Conservation (phyloP, 768 basidiomycete genomes). For the Amanita rimosa region DNA sequence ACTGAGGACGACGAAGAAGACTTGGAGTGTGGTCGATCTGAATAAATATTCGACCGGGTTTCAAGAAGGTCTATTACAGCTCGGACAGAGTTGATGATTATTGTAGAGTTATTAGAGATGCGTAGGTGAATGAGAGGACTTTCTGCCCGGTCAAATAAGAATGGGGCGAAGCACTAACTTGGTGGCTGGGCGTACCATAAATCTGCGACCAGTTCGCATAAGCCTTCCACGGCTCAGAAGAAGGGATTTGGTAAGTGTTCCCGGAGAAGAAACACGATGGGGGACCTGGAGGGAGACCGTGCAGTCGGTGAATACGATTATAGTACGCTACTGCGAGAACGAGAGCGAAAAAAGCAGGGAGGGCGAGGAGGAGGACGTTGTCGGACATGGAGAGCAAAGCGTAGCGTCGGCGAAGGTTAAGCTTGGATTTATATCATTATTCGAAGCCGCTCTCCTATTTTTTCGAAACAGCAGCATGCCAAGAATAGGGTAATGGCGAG, state of each 20-base stretch:
- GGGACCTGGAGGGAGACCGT: slow-evolving; percentile 10
- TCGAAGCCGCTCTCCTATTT: too few relatives aligned
- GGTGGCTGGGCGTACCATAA: slow-evolving; percentile 20
- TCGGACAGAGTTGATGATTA: slow-evolving; percentile 35
- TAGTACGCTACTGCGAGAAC: slow-evolving; percentile 14
- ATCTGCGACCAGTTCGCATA: slow-evolving; percentile 6
- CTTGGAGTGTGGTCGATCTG: slow-evolving; percentile 30
- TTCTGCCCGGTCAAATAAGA: slow-evolving; percentile 8
- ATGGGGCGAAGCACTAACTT: background rate
- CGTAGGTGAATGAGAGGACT: slow-evolving; percentile 30
- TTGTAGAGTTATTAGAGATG: slow-evolving; percentile 23
- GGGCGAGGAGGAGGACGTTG: background rate
- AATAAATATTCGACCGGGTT: slow-evolving; percentile 34
- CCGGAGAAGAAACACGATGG: background rate
- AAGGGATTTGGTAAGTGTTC: slow-evolving; percentile 17
- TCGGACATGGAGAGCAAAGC: background rate
- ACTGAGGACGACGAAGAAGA: slow-evolving; percentile 3
- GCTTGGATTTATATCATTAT: background rate
- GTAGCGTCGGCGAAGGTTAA: background rate
- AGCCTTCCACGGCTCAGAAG: slow-evolving; percentile 5
- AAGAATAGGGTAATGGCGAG: too few relatives aligned
- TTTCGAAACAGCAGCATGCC: too few relatives aligned
- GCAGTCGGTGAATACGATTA: slow-evolving; percentile 11
- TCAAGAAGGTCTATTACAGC: slow-evolving; percentile 36
- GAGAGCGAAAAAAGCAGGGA: slow-evolving; percentile 3